A percentile compares a stretch with the other conserved stretches of the same genome.
These are phyloP conservation scores for Aspergillus felis DNA, from an alignment of 2,329 filamentous ascomycete genomes.

Conservation along the genomic window DNA sequence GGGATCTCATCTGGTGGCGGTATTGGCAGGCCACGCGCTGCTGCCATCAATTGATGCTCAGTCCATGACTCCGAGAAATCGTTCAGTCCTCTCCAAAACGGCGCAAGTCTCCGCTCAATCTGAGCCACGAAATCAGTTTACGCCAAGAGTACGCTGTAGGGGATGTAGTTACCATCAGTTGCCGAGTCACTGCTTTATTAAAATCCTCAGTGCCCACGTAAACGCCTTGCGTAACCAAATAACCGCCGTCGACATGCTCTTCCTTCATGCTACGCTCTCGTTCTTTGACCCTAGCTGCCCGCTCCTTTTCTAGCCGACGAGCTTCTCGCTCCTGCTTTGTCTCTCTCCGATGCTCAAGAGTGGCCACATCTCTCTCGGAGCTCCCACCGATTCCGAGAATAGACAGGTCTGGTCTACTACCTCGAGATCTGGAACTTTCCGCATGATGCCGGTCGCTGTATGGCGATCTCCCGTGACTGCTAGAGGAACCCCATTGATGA, in stretches of 20 bases:
- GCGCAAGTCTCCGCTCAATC: conserved; percentile 89
- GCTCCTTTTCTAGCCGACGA: conserved; percentile 77
- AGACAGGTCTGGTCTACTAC: conserved; percentile 56
- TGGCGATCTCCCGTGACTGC: conserved; percentile 26
- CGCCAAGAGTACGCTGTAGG: neutral
- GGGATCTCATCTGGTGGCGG: conserved; percentile 81
- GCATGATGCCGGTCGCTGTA: conserved; percentile 27
- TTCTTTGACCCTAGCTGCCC: conserved; percentile 70
- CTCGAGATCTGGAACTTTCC: conserved; percentile 46
- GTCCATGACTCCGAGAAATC: conserved; percentile 88
- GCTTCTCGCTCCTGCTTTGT: conserved; percentile 90
- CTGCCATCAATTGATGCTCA: conserved; percentile 91
- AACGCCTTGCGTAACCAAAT: conserved; percentile 86
- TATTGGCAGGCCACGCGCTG: conserved; percentile 76
- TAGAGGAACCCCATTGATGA: conserved; percentile 26
- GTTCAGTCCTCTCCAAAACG: conserved; percentile 91
- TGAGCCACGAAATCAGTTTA: conserved; percentile 40
- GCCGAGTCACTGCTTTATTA: conserved; percentile 80
- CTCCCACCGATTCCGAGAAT: conserved; percentile 54
- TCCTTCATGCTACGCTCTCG: conserved; percentile 85
- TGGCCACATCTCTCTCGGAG: conserved; percentile 48
- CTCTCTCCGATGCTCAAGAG: conserved; percentile 65
- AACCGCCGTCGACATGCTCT: conserved; percentile 92
- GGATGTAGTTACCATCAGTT: conserved; percentile 68
- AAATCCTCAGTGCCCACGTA: conserved; percentile 94